Percentiles rank a stretch among this genome's conserved stretches.
phyloP scores from a whole-genome alignment of 257 asterid species.

The Linderniella brevidens region DNA sequence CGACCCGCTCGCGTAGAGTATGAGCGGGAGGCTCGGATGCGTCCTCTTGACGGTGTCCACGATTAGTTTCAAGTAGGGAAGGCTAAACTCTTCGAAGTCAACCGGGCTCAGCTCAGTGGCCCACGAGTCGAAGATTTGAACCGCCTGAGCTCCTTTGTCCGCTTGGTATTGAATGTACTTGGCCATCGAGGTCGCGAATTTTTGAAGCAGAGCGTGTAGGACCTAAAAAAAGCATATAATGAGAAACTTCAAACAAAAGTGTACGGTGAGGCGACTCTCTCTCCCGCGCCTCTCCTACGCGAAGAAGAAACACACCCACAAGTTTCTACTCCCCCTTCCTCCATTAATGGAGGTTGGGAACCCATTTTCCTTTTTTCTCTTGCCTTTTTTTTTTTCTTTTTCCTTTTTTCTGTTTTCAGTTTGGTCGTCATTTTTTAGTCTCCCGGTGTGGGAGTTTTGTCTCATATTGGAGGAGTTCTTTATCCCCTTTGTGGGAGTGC shows the following conservation, averaged over 20 bases:
- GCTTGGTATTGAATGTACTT: slow-evolving; percentile 86
- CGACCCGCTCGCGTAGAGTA: slow-evolving; percentile 89
- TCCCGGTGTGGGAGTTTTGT: no score
- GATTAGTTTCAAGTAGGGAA: slow-evolving; percentile 71
- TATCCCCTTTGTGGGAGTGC: no score
- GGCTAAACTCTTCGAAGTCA: slow-evolving; percentile 89
- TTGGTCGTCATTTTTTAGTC: no score
- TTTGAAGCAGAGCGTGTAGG: slow-evolving; percentile 79
- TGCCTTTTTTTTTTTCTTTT: no score
- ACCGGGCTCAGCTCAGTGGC: slow-evolving; percentile 96
- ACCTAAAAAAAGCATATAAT: slow-evolving; percentile 20
- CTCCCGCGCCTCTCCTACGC: no score
- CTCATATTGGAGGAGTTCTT: no score
- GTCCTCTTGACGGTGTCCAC: slow-evolving; percentile 65
- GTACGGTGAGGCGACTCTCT: no score
- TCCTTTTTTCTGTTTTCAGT: no score
- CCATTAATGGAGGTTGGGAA: no score
- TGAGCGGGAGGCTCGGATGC: slow-evolving; percentile 69
- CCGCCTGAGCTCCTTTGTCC: slow-evolving; percentile 96
- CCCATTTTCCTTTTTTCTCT: no score
- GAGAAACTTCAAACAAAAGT: neutral
- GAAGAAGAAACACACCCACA: no score
- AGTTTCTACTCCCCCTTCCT: no score
- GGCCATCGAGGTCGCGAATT: slow-evolving; percentile 90
- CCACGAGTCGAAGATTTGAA: slow-evolving; percentile 98